Conservation (phyloP, 805 yeast species). For the Cyberlindnera lachancei region DNA sequence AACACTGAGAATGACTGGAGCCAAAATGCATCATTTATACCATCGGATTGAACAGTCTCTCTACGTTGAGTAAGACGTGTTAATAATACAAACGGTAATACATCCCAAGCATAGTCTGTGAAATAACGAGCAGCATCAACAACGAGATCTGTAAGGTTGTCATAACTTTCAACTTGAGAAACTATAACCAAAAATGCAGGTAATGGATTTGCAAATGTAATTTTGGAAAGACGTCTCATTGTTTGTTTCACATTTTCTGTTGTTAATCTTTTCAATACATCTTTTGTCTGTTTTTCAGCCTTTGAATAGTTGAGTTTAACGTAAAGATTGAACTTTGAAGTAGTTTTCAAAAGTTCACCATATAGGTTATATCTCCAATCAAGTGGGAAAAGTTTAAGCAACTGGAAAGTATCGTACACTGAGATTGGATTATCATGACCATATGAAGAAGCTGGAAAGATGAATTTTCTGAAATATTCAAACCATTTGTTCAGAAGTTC, state of each 20-base stretch:
- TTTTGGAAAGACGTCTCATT: conserved; percentile 65
- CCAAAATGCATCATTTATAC: conserved; percentile 79
- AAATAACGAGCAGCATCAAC: conserved; percentile 74
- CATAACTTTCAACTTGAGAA: conserved; percentile 86
- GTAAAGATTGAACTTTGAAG: conserved; percentile 46
- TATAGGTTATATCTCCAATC: conserved; percentile 69
- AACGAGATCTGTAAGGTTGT: conserved; percentile 70
- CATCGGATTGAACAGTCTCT: conserved; percentile 63
- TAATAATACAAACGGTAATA: conserved; percentile 63
- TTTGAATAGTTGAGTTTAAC: conserved; percentile 53
- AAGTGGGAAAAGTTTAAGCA: conserved; percentile 47
- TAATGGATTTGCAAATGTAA: conserved; percentile 70
- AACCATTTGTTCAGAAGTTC: conserved; percentile 38
- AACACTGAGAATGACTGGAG: conserved; percentile 74
- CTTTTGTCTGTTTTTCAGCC: conserved; percentile 75
- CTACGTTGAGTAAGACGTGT: conserved; percentile 67
- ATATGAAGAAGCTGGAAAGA: conserved; percentile 49
- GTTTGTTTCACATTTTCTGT: conserved; percentile 68
- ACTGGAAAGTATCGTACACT: conserved; percentile 48
- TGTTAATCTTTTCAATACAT: conserved; percentile 71
- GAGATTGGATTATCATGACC: conserved; percentile 51
- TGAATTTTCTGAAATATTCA: conserved; percentile 52
- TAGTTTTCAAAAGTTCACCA: conserved; percentile 62
- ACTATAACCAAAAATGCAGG: conserved; percentile 66
- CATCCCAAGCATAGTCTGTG: conserved; percentile 79